Percentiles rank a stretch among this genome's conserved stretches.
Evolutionary conservation across 495 filamentous ascomycete species (phyloP).

Genomic region (Aspergillus homomorphus): DNA sequence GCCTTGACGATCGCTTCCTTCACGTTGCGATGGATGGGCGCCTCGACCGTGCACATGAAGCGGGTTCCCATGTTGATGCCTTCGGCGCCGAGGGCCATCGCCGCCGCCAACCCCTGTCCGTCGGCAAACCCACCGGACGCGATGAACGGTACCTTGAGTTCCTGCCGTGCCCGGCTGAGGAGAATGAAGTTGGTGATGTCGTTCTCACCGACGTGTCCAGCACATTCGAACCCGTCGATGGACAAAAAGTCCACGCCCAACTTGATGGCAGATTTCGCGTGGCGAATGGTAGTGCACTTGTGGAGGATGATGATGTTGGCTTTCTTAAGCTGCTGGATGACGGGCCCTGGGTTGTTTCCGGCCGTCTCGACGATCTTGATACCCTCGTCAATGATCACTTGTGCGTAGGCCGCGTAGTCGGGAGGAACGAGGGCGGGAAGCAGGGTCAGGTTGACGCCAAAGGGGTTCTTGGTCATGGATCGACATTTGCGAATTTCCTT

Average conservation of each 20-base stretch:
- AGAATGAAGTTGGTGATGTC: constrained; percentile 99
- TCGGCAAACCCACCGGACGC: constrained; percentile 95
- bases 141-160: constrained; percentile 85
- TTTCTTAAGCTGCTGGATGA: constrained; percentile 84
- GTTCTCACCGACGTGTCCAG: constrained; percentile 90
- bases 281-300: constrained; percentile 96
- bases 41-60: constrained; percentile 91
- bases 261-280: constrained; percentile 88
- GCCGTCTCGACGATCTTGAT: constrained; percentile 95
- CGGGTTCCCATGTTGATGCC: constrained; percentile 95
- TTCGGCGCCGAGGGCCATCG: constrained; percentile 85
- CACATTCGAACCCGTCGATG: constrained; percentile 98
- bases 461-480: constrained; percentile 81
- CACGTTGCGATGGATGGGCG: constrained; percentile 88
- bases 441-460: constrained; percentile 95
- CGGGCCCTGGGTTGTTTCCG: constrained; percentile 87
- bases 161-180: constrained; percentile 79
- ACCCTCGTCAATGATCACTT: constrained; percentile 89
- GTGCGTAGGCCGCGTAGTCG: constrained; percentile 89
- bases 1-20: constrained; percentile 89
- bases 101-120: constrained; percentile 88
- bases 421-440: constrained; percentile 86
- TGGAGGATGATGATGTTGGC: constrained; percentile 78
- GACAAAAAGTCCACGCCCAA: constrained; percentile 94
- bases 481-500: constrained; percentile 88